These are phyloP conservation scores for Emmonsiellopsis sp. DNA, from an alignment of 2,329 filamentous ascomycete genomes.

Conservation along the genomic window DNA sequence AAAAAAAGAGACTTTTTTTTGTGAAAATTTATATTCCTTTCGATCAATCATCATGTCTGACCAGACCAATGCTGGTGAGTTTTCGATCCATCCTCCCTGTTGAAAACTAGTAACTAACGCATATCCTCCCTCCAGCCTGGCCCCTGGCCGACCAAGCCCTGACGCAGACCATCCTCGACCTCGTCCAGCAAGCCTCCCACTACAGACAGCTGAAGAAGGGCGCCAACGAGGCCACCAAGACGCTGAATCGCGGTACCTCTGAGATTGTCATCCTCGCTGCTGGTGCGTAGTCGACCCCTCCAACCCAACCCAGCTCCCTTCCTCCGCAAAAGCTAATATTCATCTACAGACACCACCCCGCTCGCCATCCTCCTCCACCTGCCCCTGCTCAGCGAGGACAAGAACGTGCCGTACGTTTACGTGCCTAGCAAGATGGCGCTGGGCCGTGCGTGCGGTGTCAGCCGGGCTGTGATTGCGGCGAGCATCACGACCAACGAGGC, in stretches of 20 bases:
- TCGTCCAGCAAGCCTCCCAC: constrained; percentile 60
- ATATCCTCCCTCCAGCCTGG: constrained; percentile 43
- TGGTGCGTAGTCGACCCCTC: not conserved
- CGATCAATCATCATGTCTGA: constrained; percentile 1
- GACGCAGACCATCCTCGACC: constrained; percentile 72
- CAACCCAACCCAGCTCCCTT: not conserved
- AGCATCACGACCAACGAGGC: constrained; percentile 89
- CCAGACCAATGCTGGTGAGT: not conserved
- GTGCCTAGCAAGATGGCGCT: constrained; percentile 73
- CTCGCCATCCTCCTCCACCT: constrained; percentile 83
- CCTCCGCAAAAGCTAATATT: not conserved
- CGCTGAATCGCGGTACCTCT: constrained; percentile 79
- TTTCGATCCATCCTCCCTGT: not conserved
- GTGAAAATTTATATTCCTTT: not conserved
- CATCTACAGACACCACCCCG: constrained; percentile 60
- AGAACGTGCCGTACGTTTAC: constrained; percentile 64
- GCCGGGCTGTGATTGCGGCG: constrained; percentile 74
- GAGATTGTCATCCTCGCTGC: constrained; percentile 85
- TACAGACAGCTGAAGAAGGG: constrained; percentile 75
- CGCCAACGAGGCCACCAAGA: constrained; percentile 79
- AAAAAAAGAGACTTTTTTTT: not conserved
- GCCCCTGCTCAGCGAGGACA: constrained; percentile 72
- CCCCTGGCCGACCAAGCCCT: constrained; percentile 64
- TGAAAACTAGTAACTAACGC: constrained; percentile 1
- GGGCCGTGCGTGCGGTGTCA: constrained; percentile 82